Evolutionary conservation across 257 asterid genomes (phyloP), one percentile per base, ranked within the genome.

Genomic region (Fraxinus cuspidata): DNA sequence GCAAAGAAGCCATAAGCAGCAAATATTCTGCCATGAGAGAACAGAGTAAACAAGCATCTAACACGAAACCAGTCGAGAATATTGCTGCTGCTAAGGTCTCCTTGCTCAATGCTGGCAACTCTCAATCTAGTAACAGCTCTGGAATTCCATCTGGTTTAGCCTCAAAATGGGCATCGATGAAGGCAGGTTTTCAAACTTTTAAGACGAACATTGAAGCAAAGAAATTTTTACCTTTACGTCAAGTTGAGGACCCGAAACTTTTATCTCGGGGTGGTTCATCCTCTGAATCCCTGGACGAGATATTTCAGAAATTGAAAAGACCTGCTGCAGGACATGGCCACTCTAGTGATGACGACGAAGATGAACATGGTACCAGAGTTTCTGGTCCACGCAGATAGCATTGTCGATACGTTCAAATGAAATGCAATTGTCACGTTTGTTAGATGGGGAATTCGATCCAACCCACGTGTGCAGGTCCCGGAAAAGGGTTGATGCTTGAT

Each of bases 161-260:
- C 78, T 88, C 97, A 47, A 92, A 83, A 81, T 96, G 98, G 99
- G 97, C 98, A 12, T 92, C 97, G 7, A 92, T 96, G 99, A 95
- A 95, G 79, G 85, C 93, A 29, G 97, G 99, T 58, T 92, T 95
- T 69, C 97, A 93, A 78, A 87, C 76, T 47, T 84, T 96, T 44
- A 96, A 87, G 80, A 73, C 97, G 16, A 93, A 84, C 75, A 60
- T 96, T 11, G 99, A 88, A 78, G 88, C 97, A n/a, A 96, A 92
- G 80, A 89, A 85, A 70, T 89, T 93, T 32, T 28, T 89, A 67
- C 97, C 98, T 34, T 25, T 83, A 53, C 94, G 92, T 60, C 97
- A 93, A 82, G 81, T 76, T 37, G 88, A 88, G 77, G 97, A 90
- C 53, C 60, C 93, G n/a, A 75, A 74, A 35, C 74, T 56, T 70